Conservation (phyloP, 1,284 basidiomycete genomes). For the Ceratobasidium sp. region DNA sequence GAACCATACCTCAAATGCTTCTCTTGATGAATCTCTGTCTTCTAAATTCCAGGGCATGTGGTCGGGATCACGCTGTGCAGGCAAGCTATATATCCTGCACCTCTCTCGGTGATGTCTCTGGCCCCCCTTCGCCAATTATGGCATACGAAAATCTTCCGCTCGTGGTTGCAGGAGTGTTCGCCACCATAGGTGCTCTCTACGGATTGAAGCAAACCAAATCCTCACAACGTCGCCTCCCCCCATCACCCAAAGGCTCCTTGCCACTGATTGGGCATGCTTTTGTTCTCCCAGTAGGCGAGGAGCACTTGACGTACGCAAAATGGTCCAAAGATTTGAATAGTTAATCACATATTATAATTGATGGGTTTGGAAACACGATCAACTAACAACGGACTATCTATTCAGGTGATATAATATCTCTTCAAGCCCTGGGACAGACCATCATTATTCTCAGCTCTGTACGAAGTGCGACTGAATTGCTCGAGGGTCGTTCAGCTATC, state of each 20-base stretch:
- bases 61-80: too few relatives aligned
- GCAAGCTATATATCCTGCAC: too few relatives aligned
- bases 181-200: too few relatives aligned
- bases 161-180: background rate
- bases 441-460: too few relatives aligned
- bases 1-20: too few relatives aligned
- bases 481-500: conserved; percentile 36
- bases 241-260: too few relatives aligned
- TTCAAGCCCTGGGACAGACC: conserved; percentile 13
- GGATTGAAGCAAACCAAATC: too few relatives aligned
- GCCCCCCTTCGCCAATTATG: too few relatives aligned
- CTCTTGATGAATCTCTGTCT: too few relatives aligned
- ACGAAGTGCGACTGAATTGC: conserved; percentile 22
- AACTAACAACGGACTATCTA: background rate
- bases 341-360: background rate
- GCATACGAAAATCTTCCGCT: background rate
- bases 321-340: conserved; percentile 20
- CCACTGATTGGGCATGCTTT: conserved; percentile 31
- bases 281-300: background rate
- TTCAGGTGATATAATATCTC: conserved; percentile 34
- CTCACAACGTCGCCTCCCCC: too few relatives aligned
- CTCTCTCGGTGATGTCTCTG: too few relatives aligned
- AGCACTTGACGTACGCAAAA: conserved; percentile 10
- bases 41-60: too few relatives aligned
- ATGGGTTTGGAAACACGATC: background rate